Percentiles rank a stretch among this genome's conserved stretches.
phyloP scores from a whole-genome alignment of 179 eudicot genomes.

The Patellifolia procumbens region DNA sequence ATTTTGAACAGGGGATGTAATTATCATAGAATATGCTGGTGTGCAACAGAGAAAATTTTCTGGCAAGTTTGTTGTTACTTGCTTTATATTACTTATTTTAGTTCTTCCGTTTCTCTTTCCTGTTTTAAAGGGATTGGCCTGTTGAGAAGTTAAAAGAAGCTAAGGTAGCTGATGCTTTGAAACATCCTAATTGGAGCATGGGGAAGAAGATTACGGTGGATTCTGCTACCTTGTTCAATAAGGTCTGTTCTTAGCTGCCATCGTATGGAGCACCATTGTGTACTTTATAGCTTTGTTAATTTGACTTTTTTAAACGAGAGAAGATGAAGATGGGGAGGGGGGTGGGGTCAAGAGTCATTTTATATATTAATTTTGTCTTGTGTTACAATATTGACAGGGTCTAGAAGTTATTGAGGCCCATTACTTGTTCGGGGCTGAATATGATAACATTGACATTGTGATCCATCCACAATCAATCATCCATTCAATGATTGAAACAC shows the following conservation, averaged over 20 bases:
- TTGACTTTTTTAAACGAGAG: background rate
- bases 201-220: slow-evolving; percentile 97
- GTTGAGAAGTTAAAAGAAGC: slow-evolving; percentile 89
- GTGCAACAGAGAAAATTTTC: background rate
- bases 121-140: slow-evolving; percentile 80
- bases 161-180: slow-evolving; percentile 95
- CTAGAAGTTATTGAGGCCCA: slow-evolving; percentile 99
- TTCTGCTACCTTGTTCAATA: slow-evolving; percentile 98
- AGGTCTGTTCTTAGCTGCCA: slow-evolving; percentile 44
- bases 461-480: slow-evolving; percentile 98
- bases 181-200: slow-evolving; percentile 99
- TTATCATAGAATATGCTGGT: background rate
- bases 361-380: background rate
- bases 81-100: background rate
- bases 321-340: background rate
- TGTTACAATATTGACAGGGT: slow-evolving; percentile 56
- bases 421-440: slow-evolving; percentile 90
- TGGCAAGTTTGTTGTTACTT: background rate
- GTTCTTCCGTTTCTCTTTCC: background rate
- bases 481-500: slow-evolving; percentile 98
- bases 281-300: background rate
- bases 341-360: background rate
- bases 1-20: background rate
- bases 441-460: slow-evolving; percentile 88
- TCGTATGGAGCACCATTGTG: background rate